Percentiles rank a stretch among this genome's conserved stretches.
Evolutionary conservation across 805 yeast genomes (phyloP).

Genomic region (Metschnikowia noctiluminum): DNA sequence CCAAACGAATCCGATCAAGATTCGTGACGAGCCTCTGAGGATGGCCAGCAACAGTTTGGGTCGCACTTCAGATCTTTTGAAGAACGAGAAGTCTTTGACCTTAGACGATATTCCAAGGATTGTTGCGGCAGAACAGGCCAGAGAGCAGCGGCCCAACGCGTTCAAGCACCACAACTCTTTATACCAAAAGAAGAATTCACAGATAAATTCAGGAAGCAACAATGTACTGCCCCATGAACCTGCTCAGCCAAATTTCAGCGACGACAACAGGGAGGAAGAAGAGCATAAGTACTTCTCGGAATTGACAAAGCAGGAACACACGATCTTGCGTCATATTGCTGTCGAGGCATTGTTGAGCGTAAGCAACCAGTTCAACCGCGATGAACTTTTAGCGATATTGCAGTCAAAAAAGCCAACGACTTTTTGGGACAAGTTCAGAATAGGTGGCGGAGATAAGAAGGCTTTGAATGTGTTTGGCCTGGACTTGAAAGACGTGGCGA

Average conservation of each 20-base stretch:
- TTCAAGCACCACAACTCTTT: slow-evolving; percentile 69
- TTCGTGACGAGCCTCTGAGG: slow-evolving; percentile 36
- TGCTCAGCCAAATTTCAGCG: slow-evolving; percentile 2
- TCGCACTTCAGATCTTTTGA: slow-evolving; percentile 65
- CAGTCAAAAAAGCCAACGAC: slow-evolving; percentile 42
- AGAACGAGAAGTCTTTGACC: slow-evolving; percentile 81
- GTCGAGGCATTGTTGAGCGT: slow-evolving; percentile 47
- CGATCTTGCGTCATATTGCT: slow-evolving; percentile 56
- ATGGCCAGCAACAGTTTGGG: slow-evolving; percentile 41
- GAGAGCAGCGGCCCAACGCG: slow-evolving; percentile 90
- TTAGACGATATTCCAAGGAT: slow-evolving; percentile 95
- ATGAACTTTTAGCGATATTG: slow-evolving; percentile 39
- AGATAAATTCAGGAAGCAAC: slow-evolving; percentile 20
- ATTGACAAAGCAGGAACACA: slow-evolving; percentile 53
- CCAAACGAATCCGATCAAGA: slow-evolving; percentile 25
- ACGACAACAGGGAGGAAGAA: not conserved
- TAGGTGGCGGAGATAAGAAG: slow-evolving; percentile 30
- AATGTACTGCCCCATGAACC: slow-evolving; percentile 11
- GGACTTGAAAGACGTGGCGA: slow-evolving; percentile 65
- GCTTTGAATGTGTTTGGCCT: slow-evolving; percentile 64
- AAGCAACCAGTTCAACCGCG: slow-evolving; percentile 23
- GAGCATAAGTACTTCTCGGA: slow-evolving; percentile 57
- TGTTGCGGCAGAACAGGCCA: slow-evolving; percentile 94
- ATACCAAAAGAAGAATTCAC: slow-evolving; percentile 31
- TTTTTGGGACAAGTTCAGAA: slow-evolving; percentile 53